A percentile compares a stretch with the other conserved stretches of the same genome.
Evolutionary conservation across 2,329 filamentous ascomycete species (phyloP).

Genomic region (Chaetomium strumarium): DNA sequence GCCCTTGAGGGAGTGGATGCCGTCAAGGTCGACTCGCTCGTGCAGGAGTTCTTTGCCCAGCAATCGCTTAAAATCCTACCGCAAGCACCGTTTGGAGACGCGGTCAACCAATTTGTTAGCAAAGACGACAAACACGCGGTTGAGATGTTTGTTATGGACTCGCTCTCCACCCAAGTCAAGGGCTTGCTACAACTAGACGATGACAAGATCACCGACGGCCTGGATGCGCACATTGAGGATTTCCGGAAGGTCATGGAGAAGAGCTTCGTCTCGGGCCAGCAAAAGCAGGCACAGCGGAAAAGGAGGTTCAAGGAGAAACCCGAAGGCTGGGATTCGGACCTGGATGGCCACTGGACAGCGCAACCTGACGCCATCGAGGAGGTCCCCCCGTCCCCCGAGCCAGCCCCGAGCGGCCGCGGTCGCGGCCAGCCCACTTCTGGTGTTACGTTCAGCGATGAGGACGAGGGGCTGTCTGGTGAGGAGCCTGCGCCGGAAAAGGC

Average conservation of each 20-base stretch:
- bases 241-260: conserved; percentile 66
- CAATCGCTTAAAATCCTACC: conserved; percentile 91
- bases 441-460: conserved; percentile 36
- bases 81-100: conserved; percentile 87
- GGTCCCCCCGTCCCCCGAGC: conserved; percentile 34
- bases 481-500: conserved; percentile 37
- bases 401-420: conserved; percentile 23
- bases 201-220: conserved; percentile 54
- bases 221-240: conserved; percentile 67
- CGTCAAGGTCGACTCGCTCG: conserved; percentile 82
- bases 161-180: conserved; percentile 63
- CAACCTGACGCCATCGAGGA: conserved; percentile 61
- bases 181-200: conserved; percentile 62
- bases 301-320: conserved; percentile 68
- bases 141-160: conserved; percentile 71
- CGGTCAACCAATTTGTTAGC: conserved; percentile 85
- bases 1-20: conserved; percentile 61
- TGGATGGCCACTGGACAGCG: conserved; percentile 81
- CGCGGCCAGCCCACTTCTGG: conserved; percentile 30
- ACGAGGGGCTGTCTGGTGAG: conserved; percentile 48
- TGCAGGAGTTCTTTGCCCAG: conserved; percentile 77
- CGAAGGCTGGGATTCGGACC: conserved; percentile 78
- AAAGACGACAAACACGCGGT: conserved; percentile 94
- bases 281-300: conserved; percentile 43
- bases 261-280: conserved; percentile 59